Conservation (phyloP, 2,329 filamentous ascomycete species). For the Thelonectria blattea region DNA sequence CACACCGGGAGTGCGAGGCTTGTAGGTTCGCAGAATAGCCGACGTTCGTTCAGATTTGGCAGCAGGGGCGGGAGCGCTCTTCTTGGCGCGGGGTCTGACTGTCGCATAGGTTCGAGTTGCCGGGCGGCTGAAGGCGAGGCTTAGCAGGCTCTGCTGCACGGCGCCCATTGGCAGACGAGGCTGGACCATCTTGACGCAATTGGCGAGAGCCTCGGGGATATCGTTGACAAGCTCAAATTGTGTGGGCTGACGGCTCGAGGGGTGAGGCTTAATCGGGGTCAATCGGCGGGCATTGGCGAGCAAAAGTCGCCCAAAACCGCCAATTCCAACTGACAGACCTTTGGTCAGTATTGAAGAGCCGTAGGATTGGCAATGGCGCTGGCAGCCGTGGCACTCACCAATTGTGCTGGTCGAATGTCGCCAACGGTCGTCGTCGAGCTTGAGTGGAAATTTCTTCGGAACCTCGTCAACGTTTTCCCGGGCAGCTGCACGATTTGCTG, state of each 20-base stretch:
- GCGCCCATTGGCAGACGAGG: constrained; percentile 39
- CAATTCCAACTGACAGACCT: constrained; percentile 16
- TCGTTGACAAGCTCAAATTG: not conserved
- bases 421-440: constrained; percentile 20
- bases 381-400: constrained; percentile 29
- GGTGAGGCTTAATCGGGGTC: not conserved
- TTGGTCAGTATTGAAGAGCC: constrained; percentile 18
- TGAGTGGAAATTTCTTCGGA: constrained; percentile 40
- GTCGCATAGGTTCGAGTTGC: constrained; percentile 43
- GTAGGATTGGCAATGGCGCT: constrained; percentile 23
- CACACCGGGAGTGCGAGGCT: constrained; percentile 88
- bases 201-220: not conserved
- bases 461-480: constrained; percentile 37
- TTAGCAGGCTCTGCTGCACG: constrained; percentile 38
- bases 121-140: constrained; percentile 37
- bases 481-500: constrained; percentile 1
- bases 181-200: constrained; percentile 39
- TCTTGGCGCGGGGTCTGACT: constrained; percentile 23
- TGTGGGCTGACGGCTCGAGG: not conserved
- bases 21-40: constrained; percentile 79
- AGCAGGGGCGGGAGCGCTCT: constrained; percentile 29
- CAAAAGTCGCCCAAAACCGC: constrained; percentile 14
- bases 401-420: constrained; percentile 19
- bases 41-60: constrained; percentile 41
- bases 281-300: constrained; percentile 15